Conservation (phyloP, 164 flowering plant species). For the Stephania japonica region DNA sequence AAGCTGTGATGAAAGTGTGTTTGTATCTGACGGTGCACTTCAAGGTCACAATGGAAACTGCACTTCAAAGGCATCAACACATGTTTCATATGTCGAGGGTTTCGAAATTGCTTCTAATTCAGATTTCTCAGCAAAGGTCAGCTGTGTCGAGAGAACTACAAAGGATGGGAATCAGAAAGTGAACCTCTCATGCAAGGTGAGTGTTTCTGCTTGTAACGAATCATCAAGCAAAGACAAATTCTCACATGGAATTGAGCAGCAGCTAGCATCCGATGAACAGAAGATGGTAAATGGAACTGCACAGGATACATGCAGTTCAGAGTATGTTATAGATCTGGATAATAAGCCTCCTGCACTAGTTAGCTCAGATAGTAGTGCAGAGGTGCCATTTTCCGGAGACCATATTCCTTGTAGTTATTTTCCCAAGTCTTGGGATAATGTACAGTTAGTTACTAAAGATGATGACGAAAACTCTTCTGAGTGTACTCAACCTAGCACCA, state of each 20-base stretch:
- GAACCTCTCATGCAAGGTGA: slow-evolving; percentile 21
- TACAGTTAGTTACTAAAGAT: slow-evolving; percentile 75
- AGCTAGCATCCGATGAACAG: slow-evolving; percentile 19
- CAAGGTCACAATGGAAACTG: slow-evolving; percentile 21
- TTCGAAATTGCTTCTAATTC: slow-evolving; percentile 30
- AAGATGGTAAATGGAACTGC: slow-evolving; percentile 17
- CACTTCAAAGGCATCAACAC: slow-evolving; percentile 17
- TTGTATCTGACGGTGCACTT: slow-evolving; percentile 25
- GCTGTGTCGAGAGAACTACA: slow-evolving; percentile 24
- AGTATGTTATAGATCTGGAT: slow-evolving; percentile 31
- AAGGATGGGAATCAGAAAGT: slow-evolving; percentile 31
- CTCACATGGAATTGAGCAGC: slow-evolving; percentile 23
- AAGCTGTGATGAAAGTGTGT: slow-evolving; percentile 27
- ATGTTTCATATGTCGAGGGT: slow-evolving; percentile 20
- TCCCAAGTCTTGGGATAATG: slow-evolving; percentile 37
- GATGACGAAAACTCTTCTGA: slow-evolving; percentile 92
- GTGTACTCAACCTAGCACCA: slow-evolving; percentile 59
- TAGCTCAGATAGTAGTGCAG: slow-evolving; percentile 48
- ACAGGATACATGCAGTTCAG: slow-evolving; percentile 25
- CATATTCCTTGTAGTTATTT: slow-evolving; percentile 29
- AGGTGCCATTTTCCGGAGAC: slow-evolving; percentile 32
- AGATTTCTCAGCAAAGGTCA: slow-evolving; percentile 34
- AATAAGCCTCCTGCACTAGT: slow-evolving; percentile 40
- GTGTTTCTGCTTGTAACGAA: slow-evolving; percentile 18
- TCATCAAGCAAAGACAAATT: slow-evolving; percentile 26